Evolutionary conservation across 768 basidiomycete genomes (phyloP), one percentile per base, ranked within the genome.

Genomic region (Solioccasus polychromus): DNA sequence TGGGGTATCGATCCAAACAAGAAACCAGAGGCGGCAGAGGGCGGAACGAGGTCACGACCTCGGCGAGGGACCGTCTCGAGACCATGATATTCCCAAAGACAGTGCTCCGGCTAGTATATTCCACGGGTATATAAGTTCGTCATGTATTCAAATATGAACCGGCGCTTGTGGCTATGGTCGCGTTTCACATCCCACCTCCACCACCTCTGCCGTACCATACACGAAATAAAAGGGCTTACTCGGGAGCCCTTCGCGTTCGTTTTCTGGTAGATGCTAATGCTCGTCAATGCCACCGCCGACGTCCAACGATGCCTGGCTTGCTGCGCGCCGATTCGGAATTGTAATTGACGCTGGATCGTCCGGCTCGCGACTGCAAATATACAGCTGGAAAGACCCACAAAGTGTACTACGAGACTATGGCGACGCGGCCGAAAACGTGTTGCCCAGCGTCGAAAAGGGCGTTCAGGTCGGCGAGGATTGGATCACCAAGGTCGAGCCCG

Each of bases 281-380:
- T 53, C 39, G 61, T 63, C 61, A 57, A 90, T 92, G 90, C 84
- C 88, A 35, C 86, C 90, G 39, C 83, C 86, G 48, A 79, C 76
- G 47, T 78, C 71, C 42, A 74, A 74, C 54, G 80, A 90, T 62
- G 68, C 83, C 50, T 92, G 90, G 90, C 77, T 88, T 45, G 69
- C 77, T 48, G 82, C 81, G 44, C 83, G 92, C 54, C 82, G 85
- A 57, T 95, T 92, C 68, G 92, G 91, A 48, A 79, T 98, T 48
- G 93, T 98, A 51, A 91, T 99, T 67, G 96, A 99, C 73, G 96
- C 96, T 62, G 96, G 96, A 50, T 96, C 93, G 64, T 97, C 93
- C 19, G 96, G 96, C 23, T 97, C 95, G 5, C 75, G 96, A 43
- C 72, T 97, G 28, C 94, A 97, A 66, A 92, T 98, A 55, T 98